phyloP scores from a whole-genome alignment of 2,329 filamentous ascomycete species.

The Xylaria sp. region DNA sequence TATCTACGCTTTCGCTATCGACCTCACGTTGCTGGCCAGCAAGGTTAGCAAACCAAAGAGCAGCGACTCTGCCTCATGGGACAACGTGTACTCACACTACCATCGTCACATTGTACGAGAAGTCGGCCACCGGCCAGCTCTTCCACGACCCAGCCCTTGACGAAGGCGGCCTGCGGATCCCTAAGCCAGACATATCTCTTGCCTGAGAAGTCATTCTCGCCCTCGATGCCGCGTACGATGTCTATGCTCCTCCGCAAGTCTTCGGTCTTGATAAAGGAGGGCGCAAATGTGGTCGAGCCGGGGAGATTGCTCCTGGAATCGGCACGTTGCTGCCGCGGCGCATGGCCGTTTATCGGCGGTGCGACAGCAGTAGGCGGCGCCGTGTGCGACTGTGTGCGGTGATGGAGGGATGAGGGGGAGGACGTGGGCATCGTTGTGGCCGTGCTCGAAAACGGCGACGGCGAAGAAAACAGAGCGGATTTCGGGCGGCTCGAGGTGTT shows the following conservation, averaged over 20 bases:
- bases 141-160: conserved; percentile 91
- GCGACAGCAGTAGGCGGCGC: conserved; percentile 58
- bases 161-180: conserved; percentile 86
- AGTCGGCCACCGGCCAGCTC: conserved; percentile 77
- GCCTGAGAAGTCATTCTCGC: conserved; percentile 98
- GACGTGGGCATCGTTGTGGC: conserved; percentile 52
- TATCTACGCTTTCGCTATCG: conserved; percentile 89
- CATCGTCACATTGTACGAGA: conserved; percentile 93
- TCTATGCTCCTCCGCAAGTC: conserved; percentile 72
- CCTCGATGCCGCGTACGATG: conserved; percentile 80
- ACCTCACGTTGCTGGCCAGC: conserved; percentile 80
- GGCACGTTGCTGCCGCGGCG: conserved; percentile 57
- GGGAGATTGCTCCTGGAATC: conserved; percentile 74
- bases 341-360: conserved; percentile 53
- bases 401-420: conserved; percentile 56
- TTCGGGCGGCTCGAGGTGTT: conserved; percentile 63
- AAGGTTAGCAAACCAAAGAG: conserved; percentile 15
- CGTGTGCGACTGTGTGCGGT: conserved; percentile 75
- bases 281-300: conserved; percentile 87
- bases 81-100: conserved; percentile 69
- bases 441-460: conserved; percentile 57
- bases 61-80: conserved; percentile 33
- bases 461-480: conserved; percentile 77
- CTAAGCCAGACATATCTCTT: conserved; percentile 98
- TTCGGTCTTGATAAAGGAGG: conserved; percentile 93